These are phyloP conservation scores for Castanea crenata DNA, from an alignment of 306 rosid species.

Conservation along the genomic window DNA sequence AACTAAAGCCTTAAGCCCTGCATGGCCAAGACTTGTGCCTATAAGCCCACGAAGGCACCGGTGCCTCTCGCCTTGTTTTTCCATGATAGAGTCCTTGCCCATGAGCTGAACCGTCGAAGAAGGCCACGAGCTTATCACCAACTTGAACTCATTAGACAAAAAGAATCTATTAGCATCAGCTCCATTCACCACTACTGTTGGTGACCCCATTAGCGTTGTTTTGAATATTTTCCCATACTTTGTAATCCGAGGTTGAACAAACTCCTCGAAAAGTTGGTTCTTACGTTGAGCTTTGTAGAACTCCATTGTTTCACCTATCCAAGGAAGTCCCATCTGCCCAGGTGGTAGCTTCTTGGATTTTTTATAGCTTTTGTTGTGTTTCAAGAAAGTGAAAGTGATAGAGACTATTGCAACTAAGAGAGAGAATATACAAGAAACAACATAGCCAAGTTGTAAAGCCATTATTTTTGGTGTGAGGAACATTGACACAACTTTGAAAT, in stretches of 20 bases:
- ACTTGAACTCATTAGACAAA: constrained; percentile 76
- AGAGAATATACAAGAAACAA: constrained; percentile 28
- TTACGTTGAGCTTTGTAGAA: constrained; percentile 66
- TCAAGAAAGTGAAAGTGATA: constrained; percentile 30
- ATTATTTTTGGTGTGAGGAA: constrained; percentile 32
- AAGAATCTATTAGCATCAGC: constrained; percentile 68
- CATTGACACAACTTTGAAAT: constrained; percentile 1
- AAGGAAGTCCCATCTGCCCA: constrained; percentile 73
- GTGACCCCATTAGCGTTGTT: constrained; percentile 80
- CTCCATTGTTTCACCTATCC: constrained; percentile 79
- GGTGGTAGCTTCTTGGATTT: constrained; percentile 53
- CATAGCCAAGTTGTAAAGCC: constrained; percentile 18
- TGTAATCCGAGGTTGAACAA: constrained; percentile 44
- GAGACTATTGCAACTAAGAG: constrained; percentile 29
- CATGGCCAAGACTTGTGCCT: constrained; percentile 42
- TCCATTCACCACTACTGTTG: constrained; percentile 76
- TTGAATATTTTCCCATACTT: constrained; percentile 69
- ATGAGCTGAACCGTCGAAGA: constrained; percentile 75
- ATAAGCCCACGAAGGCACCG: constrained; percentile 54
- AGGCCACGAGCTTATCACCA: constrained; percentile 90
- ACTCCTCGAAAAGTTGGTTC: constrained; percentile 60
- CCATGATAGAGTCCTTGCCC: constrained; percentile 82
- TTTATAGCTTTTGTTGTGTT: constrained; percentile 27
- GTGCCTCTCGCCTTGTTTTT: constrained; percentile 66
- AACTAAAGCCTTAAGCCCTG: constrained; percentile 53